Conservation (phyloP, 2,329 filamentous ascomycete genomes). For the Penicillium glabrum region DNA sequence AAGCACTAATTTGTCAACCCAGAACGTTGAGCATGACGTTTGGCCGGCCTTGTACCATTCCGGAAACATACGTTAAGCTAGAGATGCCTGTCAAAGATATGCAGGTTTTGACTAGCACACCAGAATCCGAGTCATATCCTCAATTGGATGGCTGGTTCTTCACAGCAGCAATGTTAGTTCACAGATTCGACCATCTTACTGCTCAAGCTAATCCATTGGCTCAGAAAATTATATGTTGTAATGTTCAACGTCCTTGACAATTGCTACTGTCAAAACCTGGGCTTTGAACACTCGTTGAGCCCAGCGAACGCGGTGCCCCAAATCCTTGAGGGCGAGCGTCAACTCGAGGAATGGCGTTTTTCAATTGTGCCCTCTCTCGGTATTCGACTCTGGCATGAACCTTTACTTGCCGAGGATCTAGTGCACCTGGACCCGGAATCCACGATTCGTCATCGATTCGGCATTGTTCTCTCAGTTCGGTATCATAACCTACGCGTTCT, state of each 20-base stretch:
- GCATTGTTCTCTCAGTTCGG: slow-evolving; percentile 46
- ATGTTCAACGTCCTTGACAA: slow-evolving; percentile 39
- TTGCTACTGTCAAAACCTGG: slow-evolving; percentile 49
- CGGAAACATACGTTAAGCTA: slow-evolving; percentile 45
- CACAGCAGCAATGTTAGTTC: slow-evolving; percentile 24
- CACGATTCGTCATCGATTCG: slow-evolving; percentile 25
- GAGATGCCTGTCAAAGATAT: slow-evolving; percentile 31
- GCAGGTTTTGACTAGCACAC: slow-evolving; percentile 4
- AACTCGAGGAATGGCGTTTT: slow-evolving; percentile 11
- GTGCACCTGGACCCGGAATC: slow-evolving; percentile 9
- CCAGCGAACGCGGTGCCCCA: slow-evolving; percentile 32
- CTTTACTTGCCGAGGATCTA: slow-evolving; percentile 8
- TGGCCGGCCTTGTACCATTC: slow-evolving; percentile 49
- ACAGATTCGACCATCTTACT: background rate
- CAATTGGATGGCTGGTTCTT: slow-evolving; percentile 17
- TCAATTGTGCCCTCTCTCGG: slow-evolving; percentile 6
- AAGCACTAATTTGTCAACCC: background rate
- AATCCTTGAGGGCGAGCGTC: slow-evolving; percentile 28
- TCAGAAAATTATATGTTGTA: slow-evolving; percentile 29
- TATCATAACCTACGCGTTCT: slow-evolving; percentile 45
- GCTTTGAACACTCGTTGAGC: slow-evolving; percentile 26
- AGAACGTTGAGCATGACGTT: slow-evolving; percentile 54
- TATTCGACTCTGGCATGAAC: slow-evolving; percentile 10
- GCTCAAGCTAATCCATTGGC: background rate
- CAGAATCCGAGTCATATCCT: slow-evolving; percentile 3